phyloP scores from a whole-genome alignment of 331 rosid genomes.

The Saraca asoca region DNA sequence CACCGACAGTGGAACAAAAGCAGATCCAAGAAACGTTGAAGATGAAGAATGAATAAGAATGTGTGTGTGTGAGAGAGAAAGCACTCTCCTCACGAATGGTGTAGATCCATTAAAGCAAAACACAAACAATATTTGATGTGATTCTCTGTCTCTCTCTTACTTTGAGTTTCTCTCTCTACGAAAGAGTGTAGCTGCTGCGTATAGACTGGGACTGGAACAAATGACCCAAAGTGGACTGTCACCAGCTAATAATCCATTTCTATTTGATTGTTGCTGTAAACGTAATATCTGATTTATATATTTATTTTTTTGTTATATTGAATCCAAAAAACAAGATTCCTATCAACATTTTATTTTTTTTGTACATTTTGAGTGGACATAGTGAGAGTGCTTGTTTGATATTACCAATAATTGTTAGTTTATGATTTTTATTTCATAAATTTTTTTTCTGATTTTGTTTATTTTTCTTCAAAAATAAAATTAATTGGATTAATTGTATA shows the following conservation, averaged over 20 bases:
- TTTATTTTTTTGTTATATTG: not conserved
- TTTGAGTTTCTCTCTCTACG: not conserved
- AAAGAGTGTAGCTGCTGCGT: not conserved
- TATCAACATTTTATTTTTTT: not conserved
- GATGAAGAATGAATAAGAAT: conserved; percentile 8
- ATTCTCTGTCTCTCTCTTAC: not conserved
- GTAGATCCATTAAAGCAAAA: not conserved
- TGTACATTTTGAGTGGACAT: conserved; percentile 17
- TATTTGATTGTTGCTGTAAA: too few species aligned
- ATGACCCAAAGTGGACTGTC: not conserved
- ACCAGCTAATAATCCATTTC: not conserved
- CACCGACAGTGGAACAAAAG: not conserved
- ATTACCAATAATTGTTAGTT: conserved; percentile 13
- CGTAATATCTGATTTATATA: not conserved
- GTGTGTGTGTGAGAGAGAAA: not conserved
- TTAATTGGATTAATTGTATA: conserved; percentile 35
- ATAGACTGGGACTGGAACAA: not conserved
- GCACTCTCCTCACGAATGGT: not conserved
- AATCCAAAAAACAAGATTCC: not conserved
- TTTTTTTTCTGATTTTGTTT: not conserved
- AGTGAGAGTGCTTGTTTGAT: conserved; percentile 37
- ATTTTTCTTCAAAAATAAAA: not conserved
- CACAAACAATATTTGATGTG: too few species aligned
- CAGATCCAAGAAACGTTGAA: conserved; percentile 10
- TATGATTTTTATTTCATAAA: conserved; percentile 30